Base-by-base conservation (phyloP, 768 basidiomycete genomes). In the Russula dissimulans region DNA sequence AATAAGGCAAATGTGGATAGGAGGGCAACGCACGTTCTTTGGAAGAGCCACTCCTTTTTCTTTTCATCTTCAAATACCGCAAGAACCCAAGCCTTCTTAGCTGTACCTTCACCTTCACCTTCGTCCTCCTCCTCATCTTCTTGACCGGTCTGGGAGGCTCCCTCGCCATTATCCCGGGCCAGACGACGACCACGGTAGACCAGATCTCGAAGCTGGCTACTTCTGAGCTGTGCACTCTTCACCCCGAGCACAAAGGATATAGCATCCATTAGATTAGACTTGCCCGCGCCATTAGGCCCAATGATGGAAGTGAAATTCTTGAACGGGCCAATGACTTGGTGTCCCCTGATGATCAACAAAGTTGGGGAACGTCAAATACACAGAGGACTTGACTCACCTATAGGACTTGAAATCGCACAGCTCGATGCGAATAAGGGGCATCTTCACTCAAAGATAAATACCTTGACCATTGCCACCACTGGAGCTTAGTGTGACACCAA, bases 211-310 rank as follows among this genome's bases (percentile, higher is more conserved):
- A 98, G 77, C 67, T 97, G 94, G 47, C 91, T 91, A 69, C 90
- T 93, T 48, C 95, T 82, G 38, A 99, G 79, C 64, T 97, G 92
- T 2, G 86, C 89, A 62, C 91, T 94, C 77, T 95, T 93, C 32
- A 98, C 89, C 34, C 97, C 97, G 6, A 99, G 85, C 9, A 98
- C 97, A 71, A 99, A 98, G 4, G 97, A 98, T 65, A 99, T 97
- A 54, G 97, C 97, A 71, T 99, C 97, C 97, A 98, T 98, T 57
- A 98, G 83, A 71, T 99, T 99, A 10, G 93, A 95, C 71, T 99
- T 98, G 61, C 97, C 97, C 0, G 95, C 93, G 59, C 97, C 95
- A 86, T 99, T 98, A 39, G 97, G 95, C 22, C 97, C 97, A 67
- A 99, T 97, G 56, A 97, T 81, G 11, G 92, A 95, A 0, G 95